These are phyloP conservation scores for Aristolochia californica DNA, from an alignment of 164 flowering plant genomes.

Conservation along the genomic window DNA sequence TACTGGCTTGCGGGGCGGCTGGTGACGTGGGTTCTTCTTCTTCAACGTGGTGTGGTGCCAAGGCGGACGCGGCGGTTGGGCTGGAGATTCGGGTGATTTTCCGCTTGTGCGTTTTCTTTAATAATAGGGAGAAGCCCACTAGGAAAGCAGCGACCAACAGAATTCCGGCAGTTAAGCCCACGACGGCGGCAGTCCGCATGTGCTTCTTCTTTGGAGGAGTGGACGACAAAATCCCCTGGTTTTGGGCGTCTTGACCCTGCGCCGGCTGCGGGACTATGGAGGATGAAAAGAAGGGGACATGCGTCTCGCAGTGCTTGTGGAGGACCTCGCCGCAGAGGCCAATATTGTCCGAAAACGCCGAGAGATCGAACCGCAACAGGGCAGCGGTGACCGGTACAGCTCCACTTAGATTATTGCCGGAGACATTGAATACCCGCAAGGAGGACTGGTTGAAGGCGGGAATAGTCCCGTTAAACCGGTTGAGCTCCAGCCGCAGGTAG, in stretches of 20 bases:
- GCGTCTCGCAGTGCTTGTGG: slow-evolving; percentile 36
- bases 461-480: slow-evolving; percentile 54
- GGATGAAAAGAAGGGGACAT: slow-evolving; percentile 35
- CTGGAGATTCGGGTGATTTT: neutral
- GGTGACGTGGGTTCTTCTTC: neutral
- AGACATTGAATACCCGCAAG: slow-evolving; percentile 52
- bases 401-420: slow-evolving; percentile 57
- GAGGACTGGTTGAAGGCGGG: slow-evolving; percentile 76
- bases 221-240: slow-evolving; percentile 23
- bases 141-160: slow-evolving; percentile 24
- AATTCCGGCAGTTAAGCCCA: slow-evolving; percentile 33
- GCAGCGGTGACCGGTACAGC: slow-evolving; percentile 52
- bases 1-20: slow-evolving; percentile 15
- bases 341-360: slow-evolving; percentile 45
- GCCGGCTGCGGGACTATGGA: slow-evolving; percentile 16
- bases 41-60: neutral
- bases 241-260: slow-evolving; percentile 15
- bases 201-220: slow-evolving; percentile 15
- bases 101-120: slow-evolving; percentile 1
- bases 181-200: slow-evolving; percentile 12
- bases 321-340: slow-evolving; percentile 74
- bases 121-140: slow-evolving; percentile 10
- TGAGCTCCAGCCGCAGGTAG: slow-evolving; percentile 50
- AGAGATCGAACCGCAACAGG: slow-evolving; percentile 26
- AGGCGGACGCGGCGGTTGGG: neutral